Base-by-base conservation (phyloP, 352 stramenopile genomes). In the Hyaloperonospora brassicae region DNA sequence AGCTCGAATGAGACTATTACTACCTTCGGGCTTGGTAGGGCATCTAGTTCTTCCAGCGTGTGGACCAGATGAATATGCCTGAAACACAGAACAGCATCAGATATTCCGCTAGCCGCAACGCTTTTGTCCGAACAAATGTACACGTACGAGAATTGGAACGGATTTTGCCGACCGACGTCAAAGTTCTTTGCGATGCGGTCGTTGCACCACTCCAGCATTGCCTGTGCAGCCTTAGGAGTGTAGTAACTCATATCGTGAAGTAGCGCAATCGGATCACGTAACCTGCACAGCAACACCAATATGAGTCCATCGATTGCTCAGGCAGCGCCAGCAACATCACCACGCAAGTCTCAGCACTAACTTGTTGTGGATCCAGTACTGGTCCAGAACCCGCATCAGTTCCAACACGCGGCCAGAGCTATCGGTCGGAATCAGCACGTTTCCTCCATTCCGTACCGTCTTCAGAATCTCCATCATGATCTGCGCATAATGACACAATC, bases 361-460 rank as follows among this genome's bases (percentile, higher is more conserved):
- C 71, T 97, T 96, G 67, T 98, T 93, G 50, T 94, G 76, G 51
- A 97, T 96, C 94, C 95, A 98, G 66, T 97, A 95, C 66, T 96
- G 79, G 59, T 98, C 84, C 21, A 98, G 59, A 2, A 98, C 70
- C n/a, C 96, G 79, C 57, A 98, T 87, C 7, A 98, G 62, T 73
- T 98, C 95, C 1, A 98, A 71, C n/a, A 97, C 87, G 21, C 95
- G 85, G 4, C 93, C 92, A 21, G 84, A 92, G 39, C 88, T 96
- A 66, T 98, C 94, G 0, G 90, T 94, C 0, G 95, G 95, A n/a
- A 98, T 86, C 21, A 98, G 70, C 6, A 98, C 93, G 60, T 98
- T 98, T 14, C 94, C 93, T 47, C 96, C 94, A 14, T 84, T 82
- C 25, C 95, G 78, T 7, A 98, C 76, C 2, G 68, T 93, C 63